A percentile compares a stretch with the other conserved stretches of the same genome.
These are phyloP conservation scores for Hebeloma cylindrosporum DNA, from an alignment of 768 basidiomycete species.

Conservation along the genomic window DNA sequence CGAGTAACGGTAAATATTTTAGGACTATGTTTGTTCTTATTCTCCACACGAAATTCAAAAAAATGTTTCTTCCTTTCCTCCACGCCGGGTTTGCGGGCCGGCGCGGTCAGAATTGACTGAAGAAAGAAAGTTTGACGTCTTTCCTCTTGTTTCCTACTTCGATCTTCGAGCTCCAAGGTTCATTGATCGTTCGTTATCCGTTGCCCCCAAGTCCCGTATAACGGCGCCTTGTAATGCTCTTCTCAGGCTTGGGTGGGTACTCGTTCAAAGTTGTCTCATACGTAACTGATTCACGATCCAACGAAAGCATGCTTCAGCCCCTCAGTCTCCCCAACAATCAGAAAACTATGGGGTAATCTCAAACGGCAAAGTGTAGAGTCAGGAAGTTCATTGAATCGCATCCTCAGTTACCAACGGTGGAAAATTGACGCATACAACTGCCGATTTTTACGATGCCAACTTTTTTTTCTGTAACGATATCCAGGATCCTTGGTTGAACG, in stretches of 20 bases:
- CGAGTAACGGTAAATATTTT: slow-evolving; percentile 22
- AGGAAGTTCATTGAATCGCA: background rate
- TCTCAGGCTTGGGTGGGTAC: slow-evolving; percentile 16
- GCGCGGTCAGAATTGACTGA: too few species aligned
- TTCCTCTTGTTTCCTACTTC: too few species aligned
- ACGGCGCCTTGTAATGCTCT: too few species aligned
- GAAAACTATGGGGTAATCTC: slow-evolving; percentile 35
- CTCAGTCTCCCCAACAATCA: slow-evolving; percentile 26
- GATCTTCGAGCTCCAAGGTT: too few species aligned
- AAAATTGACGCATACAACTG: slow-evolving; percentile 30
- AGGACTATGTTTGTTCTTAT: slow-evolving; percentile 3
- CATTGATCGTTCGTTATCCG: too few species aligned
- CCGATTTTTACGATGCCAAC: slow-evolving; percentile 34
- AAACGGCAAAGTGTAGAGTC: background rate
- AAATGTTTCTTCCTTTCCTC: slow-evolving; percentile 1
- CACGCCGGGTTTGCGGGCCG: too few species aligned
- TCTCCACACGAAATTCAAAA: slow-evolving; percentile 4
- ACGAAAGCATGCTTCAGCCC: slow-evolving; percentile 45
- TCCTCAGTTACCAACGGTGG: slow-evolving; percentile 37
- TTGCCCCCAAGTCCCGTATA: too few species aligned
- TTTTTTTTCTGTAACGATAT: slow-evolving; percentile 39
- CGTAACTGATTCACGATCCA: too few species aligned
- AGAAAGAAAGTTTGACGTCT: too few species aligned
- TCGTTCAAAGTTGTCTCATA: background rate
- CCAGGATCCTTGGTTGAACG: slow-evolving; percentile 36